Percentiles rank a stretch among this genome's conserved stretches.
phyloP scores from a whole-genome alignment of 2,329 filamentous ascomycete genomes.

The Clonostachys byssicola region DNA sequence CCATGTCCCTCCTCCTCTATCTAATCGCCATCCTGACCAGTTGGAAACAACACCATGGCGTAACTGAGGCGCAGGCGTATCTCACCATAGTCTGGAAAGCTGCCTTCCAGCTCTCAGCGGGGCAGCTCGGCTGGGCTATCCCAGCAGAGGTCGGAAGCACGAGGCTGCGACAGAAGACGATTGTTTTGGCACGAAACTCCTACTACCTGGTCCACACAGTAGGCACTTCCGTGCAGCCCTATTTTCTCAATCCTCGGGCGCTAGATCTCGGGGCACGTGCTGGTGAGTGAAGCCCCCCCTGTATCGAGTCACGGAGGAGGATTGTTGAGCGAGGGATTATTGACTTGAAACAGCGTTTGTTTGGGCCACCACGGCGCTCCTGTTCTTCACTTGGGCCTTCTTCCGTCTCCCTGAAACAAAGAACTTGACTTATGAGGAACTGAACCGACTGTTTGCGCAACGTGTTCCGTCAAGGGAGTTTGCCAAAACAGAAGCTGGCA shows the following conservation, averaged over 20 bases:
- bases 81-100: slow-evolving; percentile 32
- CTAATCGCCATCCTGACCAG: slow-evolving; percentile 26
- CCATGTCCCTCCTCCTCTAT: slow-evolving; percentile 25
- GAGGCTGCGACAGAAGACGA: slow-evolving; percentile 21
- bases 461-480: slow-evolving; percentile 7
- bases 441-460: slow-evolving; percentile 13
- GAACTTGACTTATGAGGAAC: slow-evolving; percentile 12
- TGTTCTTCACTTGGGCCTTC: slow-evolving; percentile 11
- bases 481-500: not conserved
- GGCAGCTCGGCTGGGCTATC: slow-evolving; percentile 14
- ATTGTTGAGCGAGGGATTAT: slow-evolving; percentile 3
- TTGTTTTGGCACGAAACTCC: slow-evolving; percentile 19
- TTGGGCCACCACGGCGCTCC: slow-evolving; percentile 4
- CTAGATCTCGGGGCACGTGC: slow-evolving; percentile 21
- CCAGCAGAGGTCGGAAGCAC: slow-evolving; percentile 23
- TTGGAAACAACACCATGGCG: slow-evolving; percentile 41
- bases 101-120: slow-evolving; percentile 16
- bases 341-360: slow-evolving; percentile 28
- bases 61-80: slow-evolving; percentile 20
- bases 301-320: not conserved
- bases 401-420: slow-evolving; percentile 15
- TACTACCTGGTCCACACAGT: slow-evolving; percentile 20
- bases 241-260: slow-evolving; percentile 27
- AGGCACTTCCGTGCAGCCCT: slow-evolving; percentile 16
- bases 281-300: not conserved